Evolutionary conservation across 208 protist species (phyloP).

Genomic region (Herpetomonas muscarum): DNA sequence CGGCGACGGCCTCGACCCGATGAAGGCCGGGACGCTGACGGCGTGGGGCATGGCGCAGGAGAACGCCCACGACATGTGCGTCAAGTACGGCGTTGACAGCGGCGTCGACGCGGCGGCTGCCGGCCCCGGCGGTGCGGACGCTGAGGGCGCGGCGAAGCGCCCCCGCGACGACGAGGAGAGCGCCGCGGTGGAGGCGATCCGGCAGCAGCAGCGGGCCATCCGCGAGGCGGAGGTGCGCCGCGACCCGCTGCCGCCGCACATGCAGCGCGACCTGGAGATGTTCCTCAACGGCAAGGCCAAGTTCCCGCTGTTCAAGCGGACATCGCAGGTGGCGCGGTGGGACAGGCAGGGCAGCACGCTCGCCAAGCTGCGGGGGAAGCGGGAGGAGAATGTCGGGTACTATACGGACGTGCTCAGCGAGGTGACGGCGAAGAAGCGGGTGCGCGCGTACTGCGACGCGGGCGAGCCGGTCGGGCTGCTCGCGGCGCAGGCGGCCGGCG

Average conservation of each 20-base stretch:
- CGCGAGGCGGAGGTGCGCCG: constrained; percentile 27
- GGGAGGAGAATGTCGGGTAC: constrained; percentile 48
- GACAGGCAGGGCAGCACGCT: constrained; percentile 26
- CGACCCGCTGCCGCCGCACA: constrained; percentile 52
- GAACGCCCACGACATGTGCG: constrained; percentile 62
- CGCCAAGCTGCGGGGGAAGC: constrained; percentile 64
- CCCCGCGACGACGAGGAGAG: constrained; percentile 22
- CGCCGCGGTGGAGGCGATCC: constrained; percentile 23
- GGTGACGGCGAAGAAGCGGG: constrained; percentile 45
- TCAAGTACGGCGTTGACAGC: constrained; percentile 53
- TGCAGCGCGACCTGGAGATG: constrained; percentile 32
- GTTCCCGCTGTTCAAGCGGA: constrained; percentile 70
- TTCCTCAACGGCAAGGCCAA: constrained; percentile 60
- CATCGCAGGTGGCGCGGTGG: constrained; percentile 80
- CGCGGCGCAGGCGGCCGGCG: constrained; percentile 97
- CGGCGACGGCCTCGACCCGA: constrained; percentile 97
- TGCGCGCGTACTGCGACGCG: constrained; percentile 79
- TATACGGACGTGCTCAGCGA: constrained; percentile 55
- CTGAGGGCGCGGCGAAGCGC: constrained; percentile 17
- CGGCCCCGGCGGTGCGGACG: constrained; percentile 16
- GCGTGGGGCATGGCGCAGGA: constrained; percentile 92
- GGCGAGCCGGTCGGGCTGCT: constrained; percentile 97
- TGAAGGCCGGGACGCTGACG: constrained; percentile 89
- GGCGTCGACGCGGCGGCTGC: constrained; percentile 18
- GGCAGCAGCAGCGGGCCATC: constrained; percentile 22